Base-by-base conservation (phyloP, 352 stramenopile species). In the Phytophthora meadii region DNA sequence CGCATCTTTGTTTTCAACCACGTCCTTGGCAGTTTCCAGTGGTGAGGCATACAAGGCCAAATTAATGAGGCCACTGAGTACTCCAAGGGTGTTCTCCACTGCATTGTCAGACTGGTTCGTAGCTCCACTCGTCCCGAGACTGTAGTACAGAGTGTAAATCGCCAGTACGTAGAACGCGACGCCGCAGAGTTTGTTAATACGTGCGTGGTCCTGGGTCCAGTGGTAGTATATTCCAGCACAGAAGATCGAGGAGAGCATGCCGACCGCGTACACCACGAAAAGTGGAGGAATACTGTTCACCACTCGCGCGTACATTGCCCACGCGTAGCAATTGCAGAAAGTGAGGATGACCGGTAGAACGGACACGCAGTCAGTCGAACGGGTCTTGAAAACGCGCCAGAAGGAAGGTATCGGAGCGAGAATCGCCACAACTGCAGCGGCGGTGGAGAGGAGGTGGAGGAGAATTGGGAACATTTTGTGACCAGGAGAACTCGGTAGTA, bases 281-380 rank as follows among this genome's bases (percentile, higher is more conserved):
- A 74, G 53, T n/a, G 65, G 69, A n/a, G 61, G 65, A 37, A 71
- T 57, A 17, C 60, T 66, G 59, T 49, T 58, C 14, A 65, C 48
- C 6, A 70, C 24, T 19, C 51, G 61, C 11, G 59, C 64, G 59
- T 71, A 77, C 22, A 72, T 48, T n/a, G 56, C 55, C 68, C 55
- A 65, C 51, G 77, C 65, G 74, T 80, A 88, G 44, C 81, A 83
- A 51, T 84, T 77, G 61, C 78, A 81, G 63, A 77, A 85, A 32
- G 87, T 76, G 27, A 82, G 68, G 30, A 84, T 73, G 10, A 84
- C 69, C 17, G 77, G 71, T 15, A 84, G 54, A 42, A 87, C 67
- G 4, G 74, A 85, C 5, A 69, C 53, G 19, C 57, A 57, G 8
- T 73, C 79, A 0, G 72, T 87, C 42, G 61, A 28, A 63, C 50